These are phyloP conservation scores for Umbelopsis sp. DNA, from an alignment of 192 early-diverging fungal genomes.

Conservation along the genomic window DNA sequence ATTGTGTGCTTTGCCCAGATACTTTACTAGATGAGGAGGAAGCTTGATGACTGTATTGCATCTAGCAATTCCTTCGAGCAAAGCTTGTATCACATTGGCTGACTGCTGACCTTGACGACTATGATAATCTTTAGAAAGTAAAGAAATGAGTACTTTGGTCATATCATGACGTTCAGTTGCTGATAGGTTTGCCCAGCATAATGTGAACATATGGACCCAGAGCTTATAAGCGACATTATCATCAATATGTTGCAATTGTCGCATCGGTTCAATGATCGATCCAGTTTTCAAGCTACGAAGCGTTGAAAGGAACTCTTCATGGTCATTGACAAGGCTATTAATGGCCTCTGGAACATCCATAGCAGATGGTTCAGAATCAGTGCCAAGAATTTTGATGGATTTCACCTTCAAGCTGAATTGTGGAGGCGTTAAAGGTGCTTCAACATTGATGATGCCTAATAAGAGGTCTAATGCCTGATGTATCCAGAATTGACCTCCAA, in stretches of 20 bases:
- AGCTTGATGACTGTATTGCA: conserved; percentile 75
- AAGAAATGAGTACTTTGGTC: conserved; percentile 76
- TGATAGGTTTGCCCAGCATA: conserved; percentile 77
- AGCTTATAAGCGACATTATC: conserved; percentile 67
- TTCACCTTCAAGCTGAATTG: conserved; percentile 51
- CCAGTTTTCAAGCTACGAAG: conserved; percentile 52
- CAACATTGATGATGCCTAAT: conserved; percentile 64
- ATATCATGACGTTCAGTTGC: conserved; percentile 83
- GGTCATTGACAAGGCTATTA: conserved; percentile 48
- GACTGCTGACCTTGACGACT: conserved; percentile 72
- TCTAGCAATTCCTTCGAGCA: conserved; percentile 84
- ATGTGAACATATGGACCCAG: conserved; percentile 87
- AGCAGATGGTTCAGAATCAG: conserved; percentile 13
- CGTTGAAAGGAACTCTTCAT: conserved; percentile 64
- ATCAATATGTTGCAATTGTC: conserved; percentile 70
- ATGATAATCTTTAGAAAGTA: conserved; percentile 94
- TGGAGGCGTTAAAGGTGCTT: conserved; percentile 38
- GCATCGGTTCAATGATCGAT: conserved; percentile 59
- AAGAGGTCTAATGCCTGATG: conserved; percentile 90
- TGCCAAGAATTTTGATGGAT: conserved; percentile 40
- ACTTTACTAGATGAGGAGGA: conserved; percentile 93
- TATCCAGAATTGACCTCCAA: conserved; percentile 88
- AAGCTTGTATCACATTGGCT: conserved; percentile 94
- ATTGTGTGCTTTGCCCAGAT: conserved; percentile 88
- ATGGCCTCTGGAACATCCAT: conserved; percentile 43